Evolutionary conservation across 257 asterid species (phyloP), one percentile per base, ranked within the genome.

Genomic region (Lycium barbarum): DNA sequence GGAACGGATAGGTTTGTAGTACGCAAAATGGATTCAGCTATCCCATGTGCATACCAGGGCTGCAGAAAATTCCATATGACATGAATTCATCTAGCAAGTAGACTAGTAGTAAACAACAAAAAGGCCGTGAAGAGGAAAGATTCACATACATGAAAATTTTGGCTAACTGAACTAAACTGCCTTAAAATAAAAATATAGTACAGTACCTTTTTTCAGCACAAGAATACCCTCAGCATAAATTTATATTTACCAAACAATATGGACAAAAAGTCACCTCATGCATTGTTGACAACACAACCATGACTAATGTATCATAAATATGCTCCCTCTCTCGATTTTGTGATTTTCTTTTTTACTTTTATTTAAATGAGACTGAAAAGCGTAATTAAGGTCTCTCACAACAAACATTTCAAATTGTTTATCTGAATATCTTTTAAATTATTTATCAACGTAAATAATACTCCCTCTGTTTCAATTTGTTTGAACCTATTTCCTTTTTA

Each of bases 41-140:
- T 97, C 67, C 98, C 98, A 90, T 95, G 99, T 83, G 98, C 99
- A 94, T 95, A 95, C 99, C 99, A 97, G 84, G 99, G 99, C 99
- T 95, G 81, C 85, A 68, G 35, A 83, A 18, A 36, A 83, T 54
- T 82, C 33, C 59, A 38, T 22, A 51, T 82, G 45, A 8, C 49
- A 53, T 78, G 20, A 53, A 9, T 51, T n/a, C 33, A 26, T 13
- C 22, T 26, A 51, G 13, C 65, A 3, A 12, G 9, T 26, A 15
- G 43, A 14, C 13, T 78, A 26, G 49, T 78, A 26, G 49, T 76
- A 26, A 14, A 53, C 14, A 14, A 53, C 20, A 26, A 78, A 33
- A 74, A 12, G 3, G 3, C 14, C 2, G 20, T 49, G 81, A 22
- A 74, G 11, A 74, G 1, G 40, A 22, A 49, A 74, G 61, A 74